Evolutionary conservation across 148 eudicot genomes (phyloP), one percentile per base, ranked within the genome.

Genomic region (Cornus kousa): DNA sequence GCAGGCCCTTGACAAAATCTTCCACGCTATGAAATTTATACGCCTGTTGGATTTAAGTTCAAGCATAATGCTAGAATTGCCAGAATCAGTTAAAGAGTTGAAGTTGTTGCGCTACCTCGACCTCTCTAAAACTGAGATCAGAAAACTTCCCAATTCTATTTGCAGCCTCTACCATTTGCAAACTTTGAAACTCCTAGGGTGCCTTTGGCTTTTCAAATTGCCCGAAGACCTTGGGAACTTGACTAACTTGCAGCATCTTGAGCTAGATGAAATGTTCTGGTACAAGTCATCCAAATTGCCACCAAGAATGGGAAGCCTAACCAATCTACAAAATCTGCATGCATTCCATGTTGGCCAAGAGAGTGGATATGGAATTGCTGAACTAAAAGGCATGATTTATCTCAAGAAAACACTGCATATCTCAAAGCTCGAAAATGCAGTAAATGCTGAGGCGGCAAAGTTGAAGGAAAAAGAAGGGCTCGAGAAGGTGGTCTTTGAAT

Each of bases 211-310:
- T 71, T 40, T 65, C 7, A 69, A 79, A 75, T 77, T 83, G 67
- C 85, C 85, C 31, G 79, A 75, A 50, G 74, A 75, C 71, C 81
- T 84, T 59, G 73, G 83, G 4, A 81, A 81, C 74, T 75, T 84
- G 7, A 67, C 11, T 46, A 84, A 75, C 57, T 75, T 84, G 14
- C 69, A 66, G 68, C 68, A 81, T 77, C 84, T 84, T 50, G 87
- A 84, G 79, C 82, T 81, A 60, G 87, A 84, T 74, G 84, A 74
- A 43, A 78, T 81, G 66, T 84, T 84, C 73, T 81, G 84, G 87
- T 76, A 70, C 74, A 84, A 81, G 74, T 66, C 76, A 48, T 70
- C 82, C 22, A 8, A 28, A 55, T 78, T 82, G 67, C 85, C 85
- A 31, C 79, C 81, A 3, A 37, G 69, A 64, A 70, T 82, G 39